Conservation (phyloP, 805 yeast species). For the Myxozyma kluyveri region DNA sequence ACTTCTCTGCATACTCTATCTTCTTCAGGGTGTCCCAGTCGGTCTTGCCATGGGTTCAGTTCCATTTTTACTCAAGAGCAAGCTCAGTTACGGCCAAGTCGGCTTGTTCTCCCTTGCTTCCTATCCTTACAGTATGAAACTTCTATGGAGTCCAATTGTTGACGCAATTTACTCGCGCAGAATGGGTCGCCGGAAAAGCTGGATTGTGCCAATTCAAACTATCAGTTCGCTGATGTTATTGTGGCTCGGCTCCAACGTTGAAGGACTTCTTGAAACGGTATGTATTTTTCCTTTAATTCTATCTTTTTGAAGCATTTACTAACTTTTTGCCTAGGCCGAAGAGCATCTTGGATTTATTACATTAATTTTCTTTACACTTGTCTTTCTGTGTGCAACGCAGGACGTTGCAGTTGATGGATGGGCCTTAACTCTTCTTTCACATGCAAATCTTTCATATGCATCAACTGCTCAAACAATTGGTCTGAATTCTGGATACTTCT, state of each 20-base stretch:
- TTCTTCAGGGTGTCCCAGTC: constrained; percentile 94
- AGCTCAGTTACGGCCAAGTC: constrained; percentile 79
- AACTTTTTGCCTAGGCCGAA: constrained; percentile 36
- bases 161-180: constrained; percentile 71
- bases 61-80: constrained; percentile 82
- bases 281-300: background rate
- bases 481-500: constrained; percentile 85
- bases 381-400: constrained; percentile 91
- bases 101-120: constrained; percentile 90
- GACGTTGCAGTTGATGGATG: constrained; percentile 99
- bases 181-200: constrained; percentile 80
- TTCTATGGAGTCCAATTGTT: constrained; percentile 94
- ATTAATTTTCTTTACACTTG: constrained; percentile 66
- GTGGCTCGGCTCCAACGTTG: constrained; percentile 59
- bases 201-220: constrained; percentile 92
- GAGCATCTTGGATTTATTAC: constrained; percentile 56
- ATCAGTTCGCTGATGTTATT: constrained; percentile 54
- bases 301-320: background rate
- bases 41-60: constrained; percentile 93
- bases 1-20: constrained; percentile 68
- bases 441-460: constrained; percentile 79
- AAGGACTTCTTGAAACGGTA: constrained; percentile 47
- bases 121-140: constrained; percentile 88
- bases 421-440: constrained; percentile 86
- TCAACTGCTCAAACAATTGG: constrained; percentile 98